A percentile compares a stretch with the other conserved stretches of the same genome.
Conservation (phyloP, 2,329 filamentous ascomycete genomes). For the Nemania sp. region DNA sequence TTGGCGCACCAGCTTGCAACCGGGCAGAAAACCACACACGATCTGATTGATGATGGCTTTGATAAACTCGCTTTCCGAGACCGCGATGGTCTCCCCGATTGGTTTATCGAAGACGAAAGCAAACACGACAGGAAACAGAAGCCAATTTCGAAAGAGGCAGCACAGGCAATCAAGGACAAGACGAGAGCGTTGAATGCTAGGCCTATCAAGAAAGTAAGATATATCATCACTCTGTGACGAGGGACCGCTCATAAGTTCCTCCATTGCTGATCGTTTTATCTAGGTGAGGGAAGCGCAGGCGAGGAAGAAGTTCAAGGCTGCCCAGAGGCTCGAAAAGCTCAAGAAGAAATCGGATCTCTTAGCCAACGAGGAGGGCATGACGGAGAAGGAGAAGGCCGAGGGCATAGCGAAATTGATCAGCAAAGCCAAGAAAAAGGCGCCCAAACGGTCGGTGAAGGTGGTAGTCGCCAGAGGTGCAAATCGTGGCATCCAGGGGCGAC, state of each 20-base stretch:
- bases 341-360: slow-evolving; percentile 96
- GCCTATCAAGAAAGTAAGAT: slow-evolving; percentile 72
- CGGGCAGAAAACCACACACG: slow-evolving; percentile 76
- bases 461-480: slow-evolving; percentile 88
- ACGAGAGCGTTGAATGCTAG: slow-evolving; percentile 63
- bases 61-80: slow-evolving; percentile 93
- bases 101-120: slow-evolving; percentile 94
- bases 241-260: not conserved
- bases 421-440: slow-evolving; percentile 82
- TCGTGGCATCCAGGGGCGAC: slow-evolving; percentile 81
- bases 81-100: slow-evolving; percentile 88
- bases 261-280: slow-evolving; percentile 8
- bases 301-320: slow-evolving; percentile 95
- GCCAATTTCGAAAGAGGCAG: slow-evolving; percentile 90
- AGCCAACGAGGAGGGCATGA: slow-evolving; percentile 87
- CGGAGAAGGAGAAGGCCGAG: slow-evolving; percentile 92
- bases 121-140: slow-evolving; percentile 82
- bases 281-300: slow-evolving; percentile 85
- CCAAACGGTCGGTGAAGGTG: slow-evolving; percentile 76
- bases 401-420: slow-evolving; percentile 81
- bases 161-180: slow-evolving; percentile 93
- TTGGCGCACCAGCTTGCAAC: slow-evolving; percentile 90
- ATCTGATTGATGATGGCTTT: slow-evolving; percentile 88
- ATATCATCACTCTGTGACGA: not conserved
- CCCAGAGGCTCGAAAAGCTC: slow-evolving; percentile 87